Percentiles rank a stretch among this genome's conserved stretches.
phyloP scores from a whole-genome alignment of 2,329 filamentous ascomycete genomes.

The Fusarium bactridioides region DNA sequence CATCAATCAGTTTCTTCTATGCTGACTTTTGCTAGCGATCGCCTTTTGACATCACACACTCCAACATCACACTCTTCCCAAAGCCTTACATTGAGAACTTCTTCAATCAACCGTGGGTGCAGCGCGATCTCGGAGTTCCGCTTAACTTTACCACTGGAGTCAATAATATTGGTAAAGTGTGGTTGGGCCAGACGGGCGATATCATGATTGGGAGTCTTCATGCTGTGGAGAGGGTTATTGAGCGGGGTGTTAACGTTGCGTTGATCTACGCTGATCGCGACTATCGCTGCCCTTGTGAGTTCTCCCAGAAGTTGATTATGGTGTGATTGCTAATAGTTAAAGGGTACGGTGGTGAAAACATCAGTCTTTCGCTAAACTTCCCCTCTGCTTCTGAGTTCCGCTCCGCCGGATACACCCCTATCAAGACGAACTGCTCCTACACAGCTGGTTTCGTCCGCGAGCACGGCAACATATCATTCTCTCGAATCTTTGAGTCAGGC shows the following conservation, averaged over 20 bases:
- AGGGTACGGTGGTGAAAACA: constrained; percentile 68
- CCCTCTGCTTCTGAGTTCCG: constrained; percentile 62
- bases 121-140: constrained; percentile 66
- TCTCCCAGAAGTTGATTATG: rapidly evolving
- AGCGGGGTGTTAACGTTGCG: constrained; percentile 69
- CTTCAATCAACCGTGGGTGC: constrained; percentile 65
- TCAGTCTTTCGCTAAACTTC: constrained; percentile 63
- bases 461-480: constrained; percentile 74
- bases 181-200: constrained; percentile 68
- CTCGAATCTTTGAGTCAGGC: constrained; percentile 68
- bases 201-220: constrained; percentile 51
- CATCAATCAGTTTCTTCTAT: neutral
- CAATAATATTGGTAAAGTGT: constrained; percentile 52
- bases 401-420: constrained; percentile 71
- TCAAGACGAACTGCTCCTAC: constrained; percentile 70
- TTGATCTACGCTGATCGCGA: constrained; percentile 72
- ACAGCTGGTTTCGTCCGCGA: constrained; percentile 77
- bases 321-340: neutral
- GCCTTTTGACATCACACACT: constrained; percentile 67
- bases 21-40: constrained; percentile 54
- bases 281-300: constrained; percentile 67
- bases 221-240: constrained; percentile 64
- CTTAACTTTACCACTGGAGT: constrained; percentile 60
- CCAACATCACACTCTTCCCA: constrained; percentile 64
- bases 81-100: constrained; percentile 67